Evolutionary conservation across 192 early-diverging fungal genomes (phyloP), one percentile per base, ranked within the genome.

Genomic region (Backusella tuberculispora): DNA sequence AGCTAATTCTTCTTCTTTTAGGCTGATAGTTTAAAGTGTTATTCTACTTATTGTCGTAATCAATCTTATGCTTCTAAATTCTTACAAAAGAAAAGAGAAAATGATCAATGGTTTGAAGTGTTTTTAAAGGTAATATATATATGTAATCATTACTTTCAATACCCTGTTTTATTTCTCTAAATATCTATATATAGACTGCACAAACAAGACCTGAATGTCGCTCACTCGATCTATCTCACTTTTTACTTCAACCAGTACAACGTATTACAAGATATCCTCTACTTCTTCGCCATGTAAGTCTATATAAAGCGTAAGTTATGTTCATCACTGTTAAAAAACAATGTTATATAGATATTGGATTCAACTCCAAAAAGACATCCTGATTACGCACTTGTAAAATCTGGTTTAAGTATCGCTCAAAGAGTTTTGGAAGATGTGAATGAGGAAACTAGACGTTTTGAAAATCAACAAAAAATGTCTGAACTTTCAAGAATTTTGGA

Each of bases 261-360:
- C 90, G 98, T 6, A 88, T 99, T 45, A 96, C 97, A 14, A 87
- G 97, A 82, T 99, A 98, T 81, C 92, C 92, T 24, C 83, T 99
- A 50, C 85, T 98, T 14, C 85, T 99, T 29, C 87, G 91, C 14
- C 91, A 95, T 78, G 89, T 89, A 83, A 37, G 40, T 65, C 0
- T 53, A 29, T 0, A 24, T n/a, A 21, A 38, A 43, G 15, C 8
- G 17, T 34, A 19, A 37, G 1, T 21, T 53, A 75, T 43, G 12
- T 2, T 53, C 1, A 13, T 2, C 8, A 40, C 3, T 47, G 17
- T 17, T 40, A n/a, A 38, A 19, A 34, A 34, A 38, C 0, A 17
- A 9, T 6, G 12, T 17, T 29, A 29, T 29, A 69, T 70, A 90
- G 86, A 90, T 99, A n/a, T 82, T 97, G 14, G 80, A 89, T 64